Percentiles rank a stretch among this genome's conserved stretches.
These are phyloP conservation scores for Litchi chinensis DNA, from an alignment of 345 rosid genomes.

Conservation along the genomic window DNA sequence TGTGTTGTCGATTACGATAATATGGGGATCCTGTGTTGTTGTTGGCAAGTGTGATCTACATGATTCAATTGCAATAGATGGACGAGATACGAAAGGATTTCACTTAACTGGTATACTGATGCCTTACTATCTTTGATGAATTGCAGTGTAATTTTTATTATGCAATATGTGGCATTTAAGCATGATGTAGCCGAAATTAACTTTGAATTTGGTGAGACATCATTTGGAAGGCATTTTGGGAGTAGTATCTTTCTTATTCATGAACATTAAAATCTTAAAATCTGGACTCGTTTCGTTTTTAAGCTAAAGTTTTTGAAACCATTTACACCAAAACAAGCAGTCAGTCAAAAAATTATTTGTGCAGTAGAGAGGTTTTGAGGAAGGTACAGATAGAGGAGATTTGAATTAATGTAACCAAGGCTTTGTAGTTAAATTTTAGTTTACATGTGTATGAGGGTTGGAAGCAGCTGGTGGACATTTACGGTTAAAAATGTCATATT, in stretches of 20 bases:
- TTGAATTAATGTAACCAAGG: background rate
- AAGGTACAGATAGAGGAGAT: background rate
- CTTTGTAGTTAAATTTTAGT: background rate
- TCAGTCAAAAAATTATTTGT: background rate
- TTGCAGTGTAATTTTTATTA: too few species aligned
- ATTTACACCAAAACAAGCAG: too few species aligned
- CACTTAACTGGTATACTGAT: slow-evolving; percentile 47
- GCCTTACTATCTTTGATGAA: too few species aligned
- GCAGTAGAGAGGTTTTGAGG: background rate
- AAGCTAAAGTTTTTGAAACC: background rate
- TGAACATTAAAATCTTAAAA: background rate
- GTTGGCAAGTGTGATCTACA: slow-evolving; percentile 76
- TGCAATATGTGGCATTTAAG: too few species aligned
- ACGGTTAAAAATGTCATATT: background rate
- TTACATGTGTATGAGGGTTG: background rate
- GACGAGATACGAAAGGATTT: slow-evolving; percentile 51
- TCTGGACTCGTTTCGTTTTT: background rate
- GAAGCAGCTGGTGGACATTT: background rate
- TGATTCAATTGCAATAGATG: slow-evolving; percentile 48
- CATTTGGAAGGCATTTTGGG: too few species aligned
- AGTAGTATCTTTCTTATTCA: background rate
- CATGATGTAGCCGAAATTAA: too few species aligned
- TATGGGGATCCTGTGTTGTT: slow-evolving; percentile 82
- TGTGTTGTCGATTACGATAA: slow-evolving; percentile 77
- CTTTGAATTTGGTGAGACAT: too few species aligned